Evolutionary conservation across 2,329 filamentous ascomycete genomes (phyloP).

Genomic region (Diaporthe destruens): DNA sequence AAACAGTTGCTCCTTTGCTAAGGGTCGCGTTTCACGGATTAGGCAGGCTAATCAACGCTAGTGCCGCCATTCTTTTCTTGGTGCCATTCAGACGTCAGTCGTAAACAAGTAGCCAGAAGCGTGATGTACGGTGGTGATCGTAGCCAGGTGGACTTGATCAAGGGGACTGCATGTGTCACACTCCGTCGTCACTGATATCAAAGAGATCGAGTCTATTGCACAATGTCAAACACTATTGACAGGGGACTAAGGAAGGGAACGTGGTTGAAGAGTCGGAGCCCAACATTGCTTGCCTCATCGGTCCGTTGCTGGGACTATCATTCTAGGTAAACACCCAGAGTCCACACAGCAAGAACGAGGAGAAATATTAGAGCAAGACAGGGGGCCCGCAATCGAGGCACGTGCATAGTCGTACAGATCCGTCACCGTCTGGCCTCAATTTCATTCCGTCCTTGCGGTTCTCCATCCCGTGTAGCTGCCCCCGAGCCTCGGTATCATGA

Average conservation of each 20-base stretch:
- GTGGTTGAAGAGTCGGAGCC: slow-evolving; percentile 28
- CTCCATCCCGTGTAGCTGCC: neutral
- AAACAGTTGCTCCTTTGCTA: neutral
- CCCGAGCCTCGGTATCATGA: slow-evolving; percentile 39
- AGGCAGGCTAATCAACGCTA: neutral
- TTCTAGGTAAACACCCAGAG: slow-evolving; percentile 23
- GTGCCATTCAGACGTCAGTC: neutral
- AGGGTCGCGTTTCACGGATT: neutral
- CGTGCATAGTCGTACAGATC: slow-evolving; percentile 40
- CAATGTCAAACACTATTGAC: slow-evolving; percentile 28
- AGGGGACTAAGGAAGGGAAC: neutral
- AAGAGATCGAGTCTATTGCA: slow-evolving; percentile 4
- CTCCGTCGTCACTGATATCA: neutral
- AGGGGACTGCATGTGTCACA: neutral
- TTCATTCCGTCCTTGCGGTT: slow-evolving; percentile 32
- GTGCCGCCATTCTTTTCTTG: too few relatives aligned
- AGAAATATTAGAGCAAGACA: slow-evolving; percentile 25
- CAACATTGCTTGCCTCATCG: slow-evolving; percentile 18
- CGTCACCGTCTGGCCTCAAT: slow-evolving; percentile 32
- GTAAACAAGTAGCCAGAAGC: too few relatives aligned
- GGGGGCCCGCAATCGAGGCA: slow-evolving; percentile 16
- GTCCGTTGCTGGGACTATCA: slow-evolving; percentile 22
- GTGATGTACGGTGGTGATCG: too few relatives aligned
- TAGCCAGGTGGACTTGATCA: neutral
- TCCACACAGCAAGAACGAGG: slow-evolving; percentile 11